A percentile compares a stretch with the other conserved stretches of the same genome.
phyloP scores from a whole-genome alignment of 1,284 basidiomycete genomes.

The Sphagnurus paluster region DNA sequence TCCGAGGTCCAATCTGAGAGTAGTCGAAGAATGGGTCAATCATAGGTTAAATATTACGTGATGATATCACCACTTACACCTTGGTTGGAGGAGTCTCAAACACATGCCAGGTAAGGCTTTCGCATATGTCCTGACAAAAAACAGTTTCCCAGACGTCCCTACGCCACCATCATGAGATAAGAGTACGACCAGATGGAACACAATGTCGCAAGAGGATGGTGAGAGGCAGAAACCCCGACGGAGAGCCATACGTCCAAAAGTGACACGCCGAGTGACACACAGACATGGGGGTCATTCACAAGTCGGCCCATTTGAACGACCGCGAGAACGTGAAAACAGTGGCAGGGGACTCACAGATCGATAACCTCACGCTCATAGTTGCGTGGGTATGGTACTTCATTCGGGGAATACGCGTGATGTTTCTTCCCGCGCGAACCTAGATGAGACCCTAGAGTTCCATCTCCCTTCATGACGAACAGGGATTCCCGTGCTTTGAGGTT shows the following conservation, averaged over 20 bases:
- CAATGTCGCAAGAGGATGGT: not conserved
- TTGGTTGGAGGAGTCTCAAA: conserved; percentile 56
- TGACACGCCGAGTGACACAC: too few species aligned
- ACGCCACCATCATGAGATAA: conserved; percentile 24
- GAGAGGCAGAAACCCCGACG: not conserved
- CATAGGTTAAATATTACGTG: not conserved
- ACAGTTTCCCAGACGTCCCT: conserved; percentile 72
- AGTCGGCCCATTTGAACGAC: not conserved
- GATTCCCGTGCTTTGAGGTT: conserved; percentile 50
- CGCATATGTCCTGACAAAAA: conserved; percentile 51
- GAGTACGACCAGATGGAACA: conserved; percentile 3
- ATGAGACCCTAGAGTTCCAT: conserved; percentile 27
- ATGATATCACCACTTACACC: conserved; percentile 44
- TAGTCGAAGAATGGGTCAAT: conserved; percentile 7
- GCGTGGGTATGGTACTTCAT: conserved; percentile 65
- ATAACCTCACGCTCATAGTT: conserved; percentile 59
- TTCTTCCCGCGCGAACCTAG: conserved; percentile 41
- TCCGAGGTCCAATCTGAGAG: conserved; percentile 66
- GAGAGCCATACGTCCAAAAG: too few species aligned
- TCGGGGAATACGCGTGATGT: conserved; percentile 50
- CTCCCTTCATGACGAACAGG: conserved; percentile 54
- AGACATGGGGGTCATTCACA: not conserved
- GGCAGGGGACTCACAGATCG: conserved; percentile 55
- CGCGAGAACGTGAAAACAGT: conserved; percentile 1
- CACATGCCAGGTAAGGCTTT: conserved; percentile 61